phyloP scores from a whole-genome alignment of 148 eudicot genomes.

The Rhododendron ferrugineum region DNA sequence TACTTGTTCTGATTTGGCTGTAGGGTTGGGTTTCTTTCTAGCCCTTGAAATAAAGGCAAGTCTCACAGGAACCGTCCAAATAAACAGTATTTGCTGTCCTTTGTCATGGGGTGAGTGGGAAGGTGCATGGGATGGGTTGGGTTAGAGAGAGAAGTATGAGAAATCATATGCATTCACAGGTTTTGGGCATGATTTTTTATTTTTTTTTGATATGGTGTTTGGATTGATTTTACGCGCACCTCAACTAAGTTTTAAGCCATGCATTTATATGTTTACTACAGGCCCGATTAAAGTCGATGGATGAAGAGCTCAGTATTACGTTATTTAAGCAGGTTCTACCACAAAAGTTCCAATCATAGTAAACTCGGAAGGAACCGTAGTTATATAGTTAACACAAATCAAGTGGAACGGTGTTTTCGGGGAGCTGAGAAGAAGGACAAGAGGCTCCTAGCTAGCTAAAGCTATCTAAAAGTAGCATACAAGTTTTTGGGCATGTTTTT shows the following conservation, averaged over 20 bases:
- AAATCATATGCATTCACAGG: no score
- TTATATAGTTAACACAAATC: no score
- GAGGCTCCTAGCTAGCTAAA: no score
- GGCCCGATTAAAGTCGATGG: neutral
- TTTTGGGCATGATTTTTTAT: neutral
- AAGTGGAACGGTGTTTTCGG: no score
- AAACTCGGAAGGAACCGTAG: neutral
- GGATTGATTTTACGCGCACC: neutral
- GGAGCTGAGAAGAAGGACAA: neutral
- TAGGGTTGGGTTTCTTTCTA: neutral
- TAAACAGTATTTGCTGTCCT: neutral
- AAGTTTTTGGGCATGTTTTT: no score
- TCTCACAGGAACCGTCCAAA: slow-evolving; percentile 5
- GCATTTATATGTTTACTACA: no score
- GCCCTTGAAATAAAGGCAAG: neutral
- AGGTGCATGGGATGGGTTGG: neutral
- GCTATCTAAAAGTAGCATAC: no score
- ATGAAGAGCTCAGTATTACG: neutral
- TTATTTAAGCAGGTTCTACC: neutral
- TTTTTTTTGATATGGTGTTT: neutral
- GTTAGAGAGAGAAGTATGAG: no score
- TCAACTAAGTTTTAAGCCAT: neutral
- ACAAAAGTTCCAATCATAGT: neutral
- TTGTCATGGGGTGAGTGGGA: neutral
- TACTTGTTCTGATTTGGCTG: neutral